Evolutionary conservation across 805 yeast genomes (phyloP).

Genomic region (Wickerhamomyces chambardii): DNA sequence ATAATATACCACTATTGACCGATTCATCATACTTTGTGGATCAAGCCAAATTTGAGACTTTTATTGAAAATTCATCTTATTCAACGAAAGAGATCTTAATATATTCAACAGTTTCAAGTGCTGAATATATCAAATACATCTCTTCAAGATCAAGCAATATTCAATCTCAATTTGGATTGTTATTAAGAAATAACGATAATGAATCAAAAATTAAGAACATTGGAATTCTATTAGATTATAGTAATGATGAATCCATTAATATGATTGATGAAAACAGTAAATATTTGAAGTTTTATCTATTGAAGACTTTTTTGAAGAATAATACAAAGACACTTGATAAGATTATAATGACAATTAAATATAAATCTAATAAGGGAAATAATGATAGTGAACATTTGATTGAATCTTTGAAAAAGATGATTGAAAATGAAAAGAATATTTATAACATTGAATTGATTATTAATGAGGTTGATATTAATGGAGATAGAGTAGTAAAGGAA

Average conservation of each 20-base stretch:
- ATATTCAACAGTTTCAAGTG: conserved; percentile 6
- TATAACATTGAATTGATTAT: too few relatives aligned
- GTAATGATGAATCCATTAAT: too few relatives aligned
- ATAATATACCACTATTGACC: conserved; percentile 56
- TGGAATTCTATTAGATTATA: background rate
- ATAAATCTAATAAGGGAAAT: too few relatives aligned
- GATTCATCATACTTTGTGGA: conserved; percentile 59
- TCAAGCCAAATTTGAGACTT: conserved; percentile 56
- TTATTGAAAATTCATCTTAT: conserved; percentile 45
- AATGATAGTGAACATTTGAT: too few relatives aligned
- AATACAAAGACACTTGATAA: too few relatives aligned
- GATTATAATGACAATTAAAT: too few relatives aligned
- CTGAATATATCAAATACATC: background rate
- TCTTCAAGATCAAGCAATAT: too few relatives aligned
- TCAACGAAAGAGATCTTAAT: conserved; percentile 10
- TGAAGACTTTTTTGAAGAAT: background rate
- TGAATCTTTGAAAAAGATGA: too few relatives aligned
- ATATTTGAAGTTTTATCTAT: too few relatives aligned
- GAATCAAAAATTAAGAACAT: background rate
- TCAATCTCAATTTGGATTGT: background rate
- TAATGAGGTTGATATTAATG: too few relatives aligned
- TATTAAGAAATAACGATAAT: background rate
- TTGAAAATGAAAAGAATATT: too few relatives aligned
- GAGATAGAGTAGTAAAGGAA: too few relatives aligned
- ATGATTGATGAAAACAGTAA: background rate